Conservation (phyloP, 768 basidiomycete genomes). For the Phylloporus rhodoxanthus region DNA sequence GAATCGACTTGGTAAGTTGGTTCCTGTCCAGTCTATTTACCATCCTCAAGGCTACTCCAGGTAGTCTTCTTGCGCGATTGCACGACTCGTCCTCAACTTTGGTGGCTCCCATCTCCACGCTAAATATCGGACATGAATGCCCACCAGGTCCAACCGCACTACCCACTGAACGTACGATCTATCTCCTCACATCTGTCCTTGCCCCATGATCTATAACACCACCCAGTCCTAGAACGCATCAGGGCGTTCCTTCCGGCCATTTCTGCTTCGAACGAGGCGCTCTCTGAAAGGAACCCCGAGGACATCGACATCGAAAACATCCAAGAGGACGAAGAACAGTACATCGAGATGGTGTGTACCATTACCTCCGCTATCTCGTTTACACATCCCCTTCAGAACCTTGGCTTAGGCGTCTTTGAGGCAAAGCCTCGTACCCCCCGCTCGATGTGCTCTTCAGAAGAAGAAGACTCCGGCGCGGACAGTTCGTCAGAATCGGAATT, state of each 20-base stretch:
- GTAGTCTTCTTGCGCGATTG: slow-evolving; percentile 38
- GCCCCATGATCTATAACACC: slow-evolving; percentile 3
- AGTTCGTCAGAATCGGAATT: slow-evolving; percentile 11
- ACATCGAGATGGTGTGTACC: slow-evolving; percentile 60
- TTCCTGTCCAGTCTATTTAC: neutral
- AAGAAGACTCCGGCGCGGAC: slow-evolving; percentile 1
- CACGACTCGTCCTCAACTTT: slow-evolving; percentile 19
- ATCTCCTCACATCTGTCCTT: neutral
- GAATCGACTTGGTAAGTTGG: slow-evolving; percentile 34
- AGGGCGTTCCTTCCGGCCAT: slow-evolving; percentile 64
- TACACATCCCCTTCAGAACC: slow-evolving; percentile 39
- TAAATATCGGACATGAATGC: slow-evolving; percentile 35
- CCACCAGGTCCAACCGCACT: slow-evolving; percentile 33
- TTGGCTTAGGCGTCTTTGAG: slow-evolving; percentile 61
- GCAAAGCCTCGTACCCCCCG: slow-evolving; percentile 19
- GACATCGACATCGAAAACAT: slow-evolving; percentile 71
- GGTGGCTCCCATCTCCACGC: slow-evolving; percentile 13
- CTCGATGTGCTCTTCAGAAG: slow-evolving; percentile 13
- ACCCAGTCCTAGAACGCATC: slow-evolving; percentile 56
- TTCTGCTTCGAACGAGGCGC: slow-evolving; percentile 55
- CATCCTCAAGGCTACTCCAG: slow-evolving; percentile 22
- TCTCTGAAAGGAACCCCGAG: slow-evolving; percentile 44
- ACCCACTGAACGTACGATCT: slow-evolving; percentile 44
- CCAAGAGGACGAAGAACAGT: slow-evolving; percentile 39
- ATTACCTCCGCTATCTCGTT: neutral